Evolutionary conservation across 139 green algal genomes (phyloP), one percentile per base, ranked within the genome.

Genomic region (Picochlorum sp.): DNA sequence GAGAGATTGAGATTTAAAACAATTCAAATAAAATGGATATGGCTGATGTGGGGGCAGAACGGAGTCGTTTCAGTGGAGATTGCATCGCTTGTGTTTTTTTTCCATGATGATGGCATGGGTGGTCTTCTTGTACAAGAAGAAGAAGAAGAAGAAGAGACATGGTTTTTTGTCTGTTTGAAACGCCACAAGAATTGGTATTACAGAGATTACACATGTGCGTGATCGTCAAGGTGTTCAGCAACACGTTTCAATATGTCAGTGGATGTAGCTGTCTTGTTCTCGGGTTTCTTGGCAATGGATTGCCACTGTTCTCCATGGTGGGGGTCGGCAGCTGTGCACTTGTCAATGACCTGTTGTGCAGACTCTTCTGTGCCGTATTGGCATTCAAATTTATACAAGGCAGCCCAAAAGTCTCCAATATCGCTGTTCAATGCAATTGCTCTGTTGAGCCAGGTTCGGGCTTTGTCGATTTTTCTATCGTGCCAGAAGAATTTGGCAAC

Each of bases 381-480:
- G 4, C 66, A 37, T 73, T 95, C 88, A 62, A 96, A 87, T 18
- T 72, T 73, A 67, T 86, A 94, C 47, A 81, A 90, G 28, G 77
- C 62, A 10, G 88, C 93, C 93, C 93, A 98, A 62, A 89, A 73
- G 75, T 98, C 93, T 21, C 93, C 93, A 34, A 92, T 73, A 13
- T 77, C 70, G 4, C 88, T 86, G 31, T 89, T 74, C 26, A 97
- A 72, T 4, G 83, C 88, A n/a, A 94, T 81, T 8, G 84, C 79
- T 15, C 90, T 74, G 52, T 88, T 85, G 72, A 94, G 90, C 90
- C 90, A 97, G 51, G 26, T 83, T 28, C 91, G 73, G 18, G 89
- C 90, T 76, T 97, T 96, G 69, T 94, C 88, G 6, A 88, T 72
- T 75, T 97, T 98, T 24, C 88, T 73, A 76, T 98, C 91, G 4